These are phyloP conservation scores for Terana coerulea DNA, from an alignment of 768 basidiomycete species.

Conservation along the genomic window DNA sequence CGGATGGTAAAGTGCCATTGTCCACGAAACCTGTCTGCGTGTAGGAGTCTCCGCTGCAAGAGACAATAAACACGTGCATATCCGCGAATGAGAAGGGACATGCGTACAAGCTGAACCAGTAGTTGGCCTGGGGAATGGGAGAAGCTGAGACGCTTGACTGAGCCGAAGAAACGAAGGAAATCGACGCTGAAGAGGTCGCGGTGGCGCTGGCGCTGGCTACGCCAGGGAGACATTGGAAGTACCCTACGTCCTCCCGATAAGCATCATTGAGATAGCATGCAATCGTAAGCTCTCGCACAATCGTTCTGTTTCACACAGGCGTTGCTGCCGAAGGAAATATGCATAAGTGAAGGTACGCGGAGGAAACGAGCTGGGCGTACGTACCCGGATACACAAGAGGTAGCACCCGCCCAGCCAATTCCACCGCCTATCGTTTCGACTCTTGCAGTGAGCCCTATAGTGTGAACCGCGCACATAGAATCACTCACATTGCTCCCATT, in stretches of 20 bases:
- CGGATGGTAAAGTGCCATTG: constrained; percentile 35
- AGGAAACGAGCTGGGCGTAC: no score
- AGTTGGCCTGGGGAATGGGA: constrained; percentile 29
- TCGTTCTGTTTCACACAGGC: constrained; percentile 26
- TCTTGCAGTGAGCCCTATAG: no score
- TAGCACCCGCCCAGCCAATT: constrained; percentile 38
- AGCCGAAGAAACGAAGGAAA: constrained; percentile 15
- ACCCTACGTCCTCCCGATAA: constrained; percentile 29
- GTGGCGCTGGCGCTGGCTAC: background rate
- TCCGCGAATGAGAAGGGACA: no score
- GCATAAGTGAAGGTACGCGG: background rate
- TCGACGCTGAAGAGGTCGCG: constrained; percentile 16
- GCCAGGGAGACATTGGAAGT: constrained; percentile 37
- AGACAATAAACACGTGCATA: background rate
- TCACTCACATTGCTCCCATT: constrained; percentile 11
- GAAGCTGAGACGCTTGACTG: constrained; percentile 7
- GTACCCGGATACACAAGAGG: constrained; percentile 39
- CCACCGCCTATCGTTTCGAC: constrained; percentile 22
- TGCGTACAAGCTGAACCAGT: constrained; percentile 57
- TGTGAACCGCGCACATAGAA: no score
- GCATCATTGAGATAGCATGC: background rate
- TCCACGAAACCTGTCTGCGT: constrained; percentile 51
- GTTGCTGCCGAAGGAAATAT: constrained; percentile 10
- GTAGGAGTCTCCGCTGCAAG: constrained; percentile 57
- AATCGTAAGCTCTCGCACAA: constrained; percentile 22